Conservation (phyloP, 2,329 filamentous ascomycete genomes). For the Hypocreales sp. region DNA sequence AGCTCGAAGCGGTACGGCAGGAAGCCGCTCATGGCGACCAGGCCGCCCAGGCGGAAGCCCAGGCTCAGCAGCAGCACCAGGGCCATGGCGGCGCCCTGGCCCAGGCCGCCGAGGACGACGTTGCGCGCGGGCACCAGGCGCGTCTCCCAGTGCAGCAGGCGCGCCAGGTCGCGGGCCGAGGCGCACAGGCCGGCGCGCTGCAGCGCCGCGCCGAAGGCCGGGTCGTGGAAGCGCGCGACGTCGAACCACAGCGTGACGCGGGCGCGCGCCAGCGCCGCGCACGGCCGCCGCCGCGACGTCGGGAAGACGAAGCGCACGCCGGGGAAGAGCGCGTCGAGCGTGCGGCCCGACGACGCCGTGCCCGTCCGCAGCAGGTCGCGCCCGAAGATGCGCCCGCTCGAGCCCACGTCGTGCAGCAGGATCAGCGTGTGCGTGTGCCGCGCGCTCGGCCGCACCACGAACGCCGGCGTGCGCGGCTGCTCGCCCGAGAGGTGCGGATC, state of each 20-base stretch:
- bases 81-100: conserved; percentile 34
- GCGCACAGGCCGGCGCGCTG: conserved; percentile 29
- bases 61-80: conserved; percentile 25
- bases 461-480: background rate
- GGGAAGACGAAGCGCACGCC: conserved; percentile 34
- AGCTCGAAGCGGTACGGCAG: conserved; percentile 23
- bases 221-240: conserved; percentile 23
- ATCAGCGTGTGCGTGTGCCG: conserved; percentile 13
- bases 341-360: conserved; percentile 5
- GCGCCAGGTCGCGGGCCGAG: conserved; percentile 18
- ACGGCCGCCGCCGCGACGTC: conserved; percentile 26
- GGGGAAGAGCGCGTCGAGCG: conserved; percentile 17
- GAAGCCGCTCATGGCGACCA: conserved; percentile 31
- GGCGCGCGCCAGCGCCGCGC: conserved; percentile 23
- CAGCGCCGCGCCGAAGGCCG: conserved; percentile 20
- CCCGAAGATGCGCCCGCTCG: conserved; percentile 17
- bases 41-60: conserved; percentile 21
- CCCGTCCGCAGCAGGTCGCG: conserved; percentile 15
- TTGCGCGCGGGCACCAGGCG: conserved; percentile 15
- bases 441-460: conserved; percentile 8
- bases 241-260: conserved; percentile 37
- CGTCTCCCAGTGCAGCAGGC: conserved; percentile 18
- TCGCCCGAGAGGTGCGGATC: background rate
- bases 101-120: conserved; percentile 34
- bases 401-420: conserved; percentile 15